phyloP scores from a whole-genome alignment of 108 stramenopile species.

The Cyclostephanos tholiformis region DNA sequence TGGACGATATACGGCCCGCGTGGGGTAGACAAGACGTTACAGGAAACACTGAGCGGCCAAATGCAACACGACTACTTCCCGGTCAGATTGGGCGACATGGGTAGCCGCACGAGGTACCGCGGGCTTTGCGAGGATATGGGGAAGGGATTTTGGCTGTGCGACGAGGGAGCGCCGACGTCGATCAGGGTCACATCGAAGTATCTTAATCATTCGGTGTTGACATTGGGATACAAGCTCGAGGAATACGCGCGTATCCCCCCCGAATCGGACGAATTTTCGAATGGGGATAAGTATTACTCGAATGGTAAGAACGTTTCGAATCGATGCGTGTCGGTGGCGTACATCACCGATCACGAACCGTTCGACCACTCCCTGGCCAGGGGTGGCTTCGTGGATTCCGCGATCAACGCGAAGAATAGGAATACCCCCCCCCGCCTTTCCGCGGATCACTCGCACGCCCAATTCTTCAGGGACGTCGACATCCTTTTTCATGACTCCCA shows the following conservation, averaged over 20 bases:
- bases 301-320: constrained; percentile 5
- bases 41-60: constrained; percentile 41
- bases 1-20: constrained; percentile 50
- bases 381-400: constrained; percentile 14
- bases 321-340: constrained; percentile 33
- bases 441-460: constrained; percentile 39
- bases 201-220: constrained; percentile 41
- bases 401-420: neutral
- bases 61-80: constrained; percentile 54
- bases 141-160: constrained; percentile 29
- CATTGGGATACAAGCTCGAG: constrained; percentile 45
- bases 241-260: constrained; percentile 22
- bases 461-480: constrained; percentile 40
- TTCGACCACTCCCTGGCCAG: constrained; percentile 38
- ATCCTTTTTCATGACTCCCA: constrained; percentile 42
- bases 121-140: constrained; percentile 35
- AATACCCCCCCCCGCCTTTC: constrained; percentile 8
- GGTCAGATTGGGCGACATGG: constrained; percentile 34
- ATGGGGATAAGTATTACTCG: neutral
- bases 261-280: neutral
- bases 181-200: constrained; percentile 45
- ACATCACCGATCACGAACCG: constrained; percentile 51
- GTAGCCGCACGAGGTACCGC: constrained; percentile 26
- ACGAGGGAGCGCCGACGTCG: constrained; percentile 25
- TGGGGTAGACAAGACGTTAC: constrained; percentile 30